These are phyloP conservation scores for Fraxinus americana DNA, from an alignment of 257 asterid genomes.

Conservation along the genomic window DNA sequence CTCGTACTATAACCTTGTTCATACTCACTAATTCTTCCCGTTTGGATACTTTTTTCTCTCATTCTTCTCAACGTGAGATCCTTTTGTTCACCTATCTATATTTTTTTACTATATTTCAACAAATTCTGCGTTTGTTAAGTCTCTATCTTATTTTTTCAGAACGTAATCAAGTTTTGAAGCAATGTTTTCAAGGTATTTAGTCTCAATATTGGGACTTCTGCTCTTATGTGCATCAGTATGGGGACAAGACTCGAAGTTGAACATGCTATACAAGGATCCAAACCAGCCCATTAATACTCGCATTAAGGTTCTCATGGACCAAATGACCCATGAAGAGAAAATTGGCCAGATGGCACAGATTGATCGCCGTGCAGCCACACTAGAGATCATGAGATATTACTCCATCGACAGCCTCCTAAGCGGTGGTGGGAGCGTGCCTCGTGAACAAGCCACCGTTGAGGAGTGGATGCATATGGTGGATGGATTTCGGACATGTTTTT, in stretches of 20 bases:
- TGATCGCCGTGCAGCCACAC: slow-evolving; percentile 21
- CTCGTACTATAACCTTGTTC: too few relatives aligned
- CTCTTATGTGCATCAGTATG: slow-evolving; percentile 6
- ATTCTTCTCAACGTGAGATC: too few relatives aligned
- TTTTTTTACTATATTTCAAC: not conserved
- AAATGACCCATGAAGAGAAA: too few relatives aligned
- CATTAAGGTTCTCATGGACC: too few relatives aligned
- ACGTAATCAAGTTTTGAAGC: slow-evolving; percentile 6
- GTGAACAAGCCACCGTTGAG: slow-evolving; percentile 22
- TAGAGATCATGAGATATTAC: slow-evolving; percentile 30
- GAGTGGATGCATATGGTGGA: slow-evolving; percentile 13
- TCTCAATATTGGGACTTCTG: slow-evolving; percentile 15
- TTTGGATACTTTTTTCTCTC: too few relatives aligned
- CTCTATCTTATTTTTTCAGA: not conserved
- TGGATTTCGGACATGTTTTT: too few relatives aligned
- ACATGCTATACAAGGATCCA: not conserved
- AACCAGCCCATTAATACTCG: too few relatives aligned
- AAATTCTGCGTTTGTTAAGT: not conserved
- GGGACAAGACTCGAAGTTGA: not conserved
- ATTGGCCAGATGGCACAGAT: too few relatives aligned
- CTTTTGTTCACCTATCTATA: too few relatives aligned
- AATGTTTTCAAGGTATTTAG: slow-evolving; percentile 12
- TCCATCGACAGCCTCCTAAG: slow-evolving; percentile 43
- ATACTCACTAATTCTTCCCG: too few relatives aligned
- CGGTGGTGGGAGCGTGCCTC: slow-evolving; percentile 50